These are phyloP conservation scores for Scytalidium sp. DNA, from an alignment of 2,329 filamentous ascomycete species.

Conservation along the genomic window DNA sequence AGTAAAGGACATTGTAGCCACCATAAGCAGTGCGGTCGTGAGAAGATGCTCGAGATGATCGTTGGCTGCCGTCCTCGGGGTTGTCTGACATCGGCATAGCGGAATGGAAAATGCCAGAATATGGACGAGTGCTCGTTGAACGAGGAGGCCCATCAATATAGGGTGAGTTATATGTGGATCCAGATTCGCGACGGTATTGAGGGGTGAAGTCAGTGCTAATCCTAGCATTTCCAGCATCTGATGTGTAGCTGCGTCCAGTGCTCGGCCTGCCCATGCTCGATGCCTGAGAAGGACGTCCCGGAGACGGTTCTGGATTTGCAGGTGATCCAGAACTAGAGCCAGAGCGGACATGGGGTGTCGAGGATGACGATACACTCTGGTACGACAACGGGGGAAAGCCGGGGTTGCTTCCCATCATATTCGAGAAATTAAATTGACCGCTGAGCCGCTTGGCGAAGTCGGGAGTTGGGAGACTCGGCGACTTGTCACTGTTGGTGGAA, in stretches of 20 bases:
- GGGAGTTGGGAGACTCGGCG: constrained; percentile 60
- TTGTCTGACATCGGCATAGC: constrained; percentile 77
- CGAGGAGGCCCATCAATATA: constrained; percentile 26
- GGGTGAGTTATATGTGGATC: constrained; percentile 48
- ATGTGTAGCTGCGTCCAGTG: constrained; percentile 59
- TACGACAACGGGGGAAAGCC: constrained; percentile 56
- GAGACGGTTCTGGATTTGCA: constrained; percentile 50
- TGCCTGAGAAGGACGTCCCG: constrained; percentile 37
- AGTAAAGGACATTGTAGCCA: constrained; percentile 75
- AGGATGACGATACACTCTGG: constrained; percentile 50
- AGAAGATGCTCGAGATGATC: constrained; percentile 58
- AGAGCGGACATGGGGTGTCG: constrained; percentile 44
- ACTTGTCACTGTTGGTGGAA: constrained; percentile 61
- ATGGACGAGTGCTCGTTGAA: constrained; percentile 40
- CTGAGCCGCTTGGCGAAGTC: constrained; percentile 66
- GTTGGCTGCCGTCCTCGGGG: constrained; percentile 44
- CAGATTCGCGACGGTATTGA: constrained; percentile 48
- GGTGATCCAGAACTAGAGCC: constrained; percentile 50
- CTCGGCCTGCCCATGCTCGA: constrained; percentile 41
- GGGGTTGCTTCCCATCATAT: constrained; percentile 39
- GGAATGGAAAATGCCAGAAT: constrained; percentile 80
- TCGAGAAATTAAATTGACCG: constrained; percentile 62
- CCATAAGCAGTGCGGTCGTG: constrained; percentile 50
- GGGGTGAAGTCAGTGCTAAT: constrained; percentile 48
- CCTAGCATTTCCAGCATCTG: constrained; percentile 42